phyloP scores from a whole-genome alignment of 371 early-diverging fungal genomes.

The Rhizopus arrhizus region DNA sequence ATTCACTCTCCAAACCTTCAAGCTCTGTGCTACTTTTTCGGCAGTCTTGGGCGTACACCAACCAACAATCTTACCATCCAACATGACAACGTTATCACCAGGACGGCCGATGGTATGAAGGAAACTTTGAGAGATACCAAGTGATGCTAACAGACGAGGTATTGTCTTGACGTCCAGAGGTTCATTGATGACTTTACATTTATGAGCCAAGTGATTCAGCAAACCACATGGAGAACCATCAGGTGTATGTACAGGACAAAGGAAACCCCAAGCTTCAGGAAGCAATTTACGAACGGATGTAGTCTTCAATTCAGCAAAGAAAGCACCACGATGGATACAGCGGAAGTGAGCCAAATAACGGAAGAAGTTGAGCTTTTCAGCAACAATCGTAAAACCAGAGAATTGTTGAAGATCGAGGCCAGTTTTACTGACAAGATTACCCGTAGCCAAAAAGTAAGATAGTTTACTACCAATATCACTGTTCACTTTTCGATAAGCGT shows the following conservation, averaged over 20 bases:
- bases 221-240: slow-evolving; percentile 99
- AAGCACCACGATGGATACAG: slow-evolving; percentile 98
- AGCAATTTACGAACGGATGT: slow-evolving; percentile 97
- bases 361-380: slow-evolving; percentile 98
- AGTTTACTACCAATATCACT: slow-evolving; percentile 87
- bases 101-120: slow-evolving; percentile 61
- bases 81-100: slow-evolving; percentile 78
- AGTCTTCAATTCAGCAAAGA: slow-evolving; percentile 98
- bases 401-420: slow-evolving; percentile 96
- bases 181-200: slow-evolving; percentile 79
- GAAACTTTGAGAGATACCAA: slow-evolving; percentile 78
- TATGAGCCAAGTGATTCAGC: slow-evolving; percentile 96
- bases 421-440: slow-evolving; percentile 86
- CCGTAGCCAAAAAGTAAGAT: slow-evolving; percentile 95
- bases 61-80: slow-evolving; percentile 95
- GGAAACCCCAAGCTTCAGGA: slow-evolving; percentile 99
- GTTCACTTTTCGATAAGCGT: slow-evolving; percentile 56
- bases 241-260: slow-evolving; percentile 99
- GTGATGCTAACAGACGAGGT: slow-evolving; percentile 66
- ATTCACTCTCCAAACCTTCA: slow-evolving; percentile 82
- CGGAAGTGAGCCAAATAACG: slow-evolving; percentile 98
- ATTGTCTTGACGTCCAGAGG: slow-evolving; percentile 67
- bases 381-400: slow-evolving; percentile 96
- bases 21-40: slow-evolving; percentile 66
- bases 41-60: slow-evolving; percentile 78